Evolutionary conservation across 345 rosid species (phyloP).

Genomic region (Noccaea bulbosa): DNA sequence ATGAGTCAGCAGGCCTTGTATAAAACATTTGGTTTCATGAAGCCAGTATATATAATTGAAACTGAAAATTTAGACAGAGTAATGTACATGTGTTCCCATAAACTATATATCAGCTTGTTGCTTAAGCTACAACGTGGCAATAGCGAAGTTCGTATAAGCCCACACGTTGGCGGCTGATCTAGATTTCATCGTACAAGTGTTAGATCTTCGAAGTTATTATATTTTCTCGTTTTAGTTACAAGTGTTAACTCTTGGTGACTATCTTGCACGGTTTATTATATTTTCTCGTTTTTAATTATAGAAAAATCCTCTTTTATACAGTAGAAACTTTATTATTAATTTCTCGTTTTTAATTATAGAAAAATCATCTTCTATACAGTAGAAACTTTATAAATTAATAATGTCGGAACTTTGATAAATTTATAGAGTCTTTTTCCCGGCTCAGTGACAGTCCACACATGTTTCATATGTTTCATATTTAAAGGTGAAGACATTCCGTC

Average conservation of each 20-base stretch:
- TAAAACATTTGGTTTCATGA: neutral
- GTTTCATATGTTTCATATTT: too few species aligned
- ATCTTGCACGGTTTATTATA: neutral
- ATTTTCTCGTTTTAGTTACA: neutral
- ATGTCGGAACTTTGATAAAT: too few species aligned
- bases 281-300: neutral
- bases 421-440: too few species aligned
- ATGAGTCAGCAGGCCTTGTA: neutral
- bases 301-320: too few species aligned
- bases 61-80: neutral
- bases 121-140: slow-evolving; percentile 29
- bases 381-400: too few species aligned
- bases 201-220: neutral
- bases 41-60: neutral
- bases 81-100: neutral
- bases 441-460: too few species aligned
- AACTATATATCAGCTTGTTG: slow-evolving; percentile 11
- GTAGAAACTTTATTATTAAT: too few species aligned
- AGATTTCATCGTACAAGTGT: slow-evolving; percentile 3
- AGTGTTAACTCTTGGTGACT: slow-evolving; percentile 1
- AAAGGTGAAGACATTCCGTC: too few species aligned
- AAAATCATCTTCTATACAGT: too few species aligned
- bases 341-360: too few species aligned
- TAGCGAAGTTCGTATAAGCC: neutral
- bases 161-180: slow-evolving; percentile 30